These are phyloP conservation scores for Clonostachys byssicola DNA, from an alignment of 2,329 filamentous ascomycete species.

Conservation along the genomic window DNA sequence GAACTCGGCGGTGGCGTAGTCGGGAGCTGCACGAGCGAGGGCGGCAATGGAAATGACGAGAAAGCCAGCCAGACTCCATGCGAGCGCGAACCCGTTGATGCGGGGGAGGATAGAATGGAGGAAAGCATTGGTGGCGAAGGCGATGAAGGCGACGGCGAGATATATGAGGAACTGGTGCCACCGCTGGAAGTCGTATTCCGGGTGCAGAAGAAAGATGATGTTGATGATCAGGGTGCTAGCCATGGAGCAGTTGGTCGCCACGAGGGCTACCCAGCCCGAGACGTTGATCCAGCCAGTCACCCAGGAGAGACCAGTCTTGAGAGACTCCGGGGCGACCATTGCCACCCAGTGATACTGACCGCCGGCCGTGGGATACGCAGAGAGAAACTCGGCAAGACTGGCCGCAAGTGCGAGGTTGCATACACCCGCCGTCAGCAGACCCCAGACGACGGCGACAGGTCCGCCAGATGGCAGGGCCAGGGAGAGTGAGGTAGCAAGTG, in stretches of 20 bases:
- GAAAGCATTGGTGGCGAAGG: constrained; percentile 63
- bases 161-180: constrained; percentile 77
- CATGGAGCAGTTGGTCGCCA: constrained; percentile 59
- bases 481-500: constrained; percentile 39
- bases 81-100: constrained; percentile 65
- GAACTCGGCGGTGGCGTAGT: constrained; percentile 37
- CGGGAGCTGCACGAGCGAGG: constrained; percentile 40
- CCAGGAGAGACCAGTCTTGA: constrained; percentile 34
- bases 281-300: constrained; percentile 42
- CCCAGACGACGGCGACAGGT: constrained; percentile 69
- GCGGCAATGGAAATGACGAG: constrained; percentile 66
- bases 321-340: constrained; percentile 32
- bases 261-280: constrained; percentile 37
- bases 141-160: constrained; percentile 55
- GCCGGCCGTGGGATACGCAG: constrained; percentile 40
- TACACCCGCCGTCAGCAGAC: constrained; percentile 54
- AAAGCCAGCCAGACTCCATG: constrained; percentile 68
- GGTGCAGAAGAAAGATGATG: constrained; percentile 57
- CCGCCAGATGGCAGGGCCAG: constrained; percentile 65
- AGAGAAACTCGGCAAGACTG: constrained; percentile 41
- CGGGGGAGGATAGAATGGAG: constrained; percentile 49
- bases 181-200: constrained; percentile 48
- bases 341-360: constrained; percentile 49
- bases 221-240: constrained; percentile 64
- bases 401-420: constrained; percentile 65